phyloP scores from a whole-genome alignment of 2,329 filamentous ascomycete species.

The Arthroderma sp. region DNA sequence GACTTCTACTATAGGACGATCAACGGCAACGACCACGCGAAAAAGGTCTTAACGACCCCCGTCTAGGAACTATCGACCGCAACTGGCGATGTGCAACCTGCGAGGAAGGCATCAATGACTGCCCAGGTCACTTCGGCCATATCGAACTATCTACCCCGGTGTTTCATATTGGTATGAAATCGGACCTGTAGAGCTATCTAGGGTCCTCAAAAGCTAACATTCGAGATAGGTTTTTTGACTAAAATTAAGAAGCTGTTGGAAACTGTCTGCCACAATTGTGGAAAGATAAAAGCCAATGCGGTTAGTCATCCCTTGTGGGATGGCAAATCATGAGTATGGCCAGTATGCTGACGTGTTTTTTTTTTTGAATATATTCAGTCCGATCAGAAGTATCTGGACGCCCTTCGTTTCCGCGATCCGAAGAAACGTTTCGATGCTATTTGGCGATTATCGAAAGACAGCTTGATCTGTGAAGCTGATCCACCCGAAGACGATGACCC shows the following conservation, averaged over 20 bases:
- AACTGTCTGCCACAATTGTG: conserved; percentile 98
- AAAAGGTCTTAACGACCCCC: conserved; percentile 86
- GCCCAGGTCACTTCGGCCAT: conserved; percentile 95
- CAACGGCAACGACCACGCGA: conserved; percentile 80
- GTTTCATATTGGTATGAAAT: conserved; percentile 62
- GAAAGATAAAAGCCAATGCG: conserved; percentile 93
- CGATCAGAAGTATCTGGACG: conserved; percentile 71
- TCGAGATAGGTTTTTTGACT: conserved; percentile 69
- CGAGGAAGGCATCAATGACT: conserved; percentile 88
- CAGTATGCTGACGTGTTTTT: conserved; percentile 33
- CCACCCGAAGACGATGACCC: conserved; percentile 54
- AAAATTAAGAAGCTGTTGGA: conserved; percentile 99
- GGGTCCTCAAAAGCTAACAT: conserved; percentile 18
- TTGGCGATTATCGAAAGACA: conserved; percentile 84
- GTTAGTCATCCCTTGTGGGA: conserved; percentile 64
- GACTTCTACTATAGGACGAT: conserved; percentile 52
- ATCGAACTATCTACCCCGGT: conserved; percentile 96
- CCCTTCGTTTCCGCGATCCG: conserved; percentile 74
- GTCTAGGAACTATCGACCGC: conserved; percentile 90
- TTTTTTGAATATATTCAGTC: conserved; percentile 45
- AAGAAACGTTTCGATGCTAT: conserved; percentile 90
- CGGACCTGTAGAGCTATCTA: conserved; percentile 5
- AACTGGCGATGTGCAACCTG: conserved; percentile 94
- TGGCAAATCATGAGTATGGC: conserved; percentile 43
- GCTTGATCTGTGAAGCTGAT: conserved; percentile 72